Conservation (phyloP, 1,139 yeast genomes). For the Sugiyamaella xylanicola region DNA sequence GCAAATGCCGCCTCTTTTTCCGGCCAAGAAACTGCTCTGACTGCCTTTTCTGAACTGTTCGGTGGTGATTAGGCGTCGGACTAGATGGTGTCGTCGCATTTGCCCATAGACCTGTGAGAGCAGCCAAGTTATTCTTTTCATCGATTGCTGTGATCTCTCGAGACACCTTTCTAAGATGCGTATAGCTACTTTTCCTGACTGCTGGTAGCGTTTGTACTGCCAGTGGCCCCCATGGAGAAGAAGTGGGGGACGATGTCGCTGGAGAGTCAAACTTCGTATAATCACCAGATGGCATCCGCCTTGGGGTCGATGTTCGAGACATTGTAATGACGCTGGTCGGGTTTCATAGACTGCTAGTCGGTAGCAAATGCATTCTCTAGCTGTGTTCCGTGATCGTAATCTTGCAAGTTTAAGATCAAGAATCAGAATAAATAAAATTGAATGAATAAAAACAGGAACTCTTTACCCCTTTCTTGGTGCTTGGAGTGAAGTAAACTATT, state of each 20-base stretch:
- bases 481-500: too few relatives aligned
- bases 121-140: conserved; percentile 3
- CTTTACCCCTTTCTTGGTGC: too few relatives aligned
- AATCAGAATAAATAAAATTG: too few relatives aligned
- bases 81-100: not conserved
- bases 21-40: conserved; percentile 20
- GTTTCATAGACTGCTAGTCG: not conserved
- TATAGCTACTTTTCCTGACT: conserved; percentile 15
- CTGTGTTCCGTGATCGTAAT: too few relatives aligned
- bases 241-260: not conserved
- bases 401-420: too few relatives aligned
- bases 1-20: conserved; percentile 23
- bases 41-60: conserved; percentile 14
- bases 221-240: conserved; percentile 16
- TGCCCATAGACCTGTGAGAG: conserved; percentile 12
- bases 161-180: conserved; percentile 16
- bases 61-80: conserved; percentile 6
- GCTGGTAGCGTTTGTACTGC: conserved; percentile 15
- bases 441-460: too few relatives aligned
- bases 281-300: conserved; percentile 13
- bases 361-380: not conserved
- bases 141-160: conserved; percentile 1
- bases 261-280: conserved; percentile 10
- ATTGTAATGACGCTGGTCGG: not conserved
- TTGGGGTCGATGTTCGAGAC: conserved; percentile 12